phyloP scores from a whole-genome alignment of 345 rosid genomes.

The Lumnitzera littorea region DNA sequence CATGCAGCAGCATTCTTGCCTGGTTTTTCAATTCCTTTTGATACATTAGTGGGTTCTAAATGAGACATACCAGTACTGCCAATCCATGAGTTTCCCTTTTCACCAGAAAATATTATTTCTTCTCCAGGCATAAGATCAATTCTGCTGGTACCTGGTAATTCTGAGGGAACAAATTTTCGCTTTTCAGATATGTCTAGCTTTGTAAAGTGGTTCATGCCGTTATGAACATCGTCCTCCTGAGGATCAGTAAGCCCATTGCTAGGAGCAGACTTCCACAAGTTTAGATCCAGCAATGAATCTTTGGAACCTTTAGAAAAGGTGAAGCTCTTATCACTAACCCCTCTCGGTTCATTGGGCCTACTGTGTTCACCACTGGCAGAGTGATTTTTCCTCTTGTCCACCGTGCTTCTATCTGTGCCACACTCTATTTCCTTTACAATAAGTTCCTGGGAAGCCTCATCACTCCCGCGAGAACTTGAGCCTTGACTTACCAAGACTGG shows the following conservation, averaged over 20 bases:
- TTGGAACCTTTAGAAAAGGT: constrained; percentile 47
- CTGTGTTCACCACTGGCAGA: constrained; percentile 34
- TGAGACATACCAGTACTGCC: constrained; percentile 46
- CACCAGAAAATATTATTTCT: constrained; percentile 45
- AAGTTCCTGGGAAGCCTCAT: constrained; percentile 65
- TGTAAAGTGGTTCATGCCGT: constrained; percentile 21
- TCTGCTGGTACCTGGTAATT: constrained; percentile 31
- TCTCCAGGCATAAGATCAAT: constrained; percentile 44
- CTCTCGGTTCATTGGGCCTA: constrained; percentile 31
- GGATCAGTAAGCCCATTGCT: constrained; percentile 36
- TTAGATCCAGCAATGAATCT: constrained; percentile 43
- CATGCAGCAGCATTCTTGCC: constrained; percentile 21
- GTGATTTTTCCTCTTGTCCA: constrained; percentile 47
- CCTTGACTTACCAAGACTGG: constrained; percentile 18
- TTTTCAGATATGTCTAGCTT: constrained; percentile 27
- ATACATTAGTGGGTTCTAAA: constrained; percentile 31
- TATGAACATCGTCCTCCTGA: constrained; percentile 28
- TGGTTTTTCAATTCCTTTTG: constrained; percentile 37
- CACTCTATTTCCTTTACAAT: constrained; percentile 85
- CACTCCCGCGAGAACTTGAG: constrained; percentile 31
- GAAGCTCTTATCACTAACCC: constrained; percentile 36
- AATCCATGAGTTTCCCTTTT: constrained; percentile 45
- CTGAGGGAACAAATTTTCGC: constrained; percentile 20
- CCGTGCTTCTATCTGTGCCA: constrained; percentile 54
- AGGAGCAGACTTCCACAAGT: constrained; percentile 44